Percentiles rank a stretch among this genome's conserved stretches.
Conservation (phyloP, 2,329 filamentous ascomycete species). For the Colletotrichum theobromicola region DNA sequence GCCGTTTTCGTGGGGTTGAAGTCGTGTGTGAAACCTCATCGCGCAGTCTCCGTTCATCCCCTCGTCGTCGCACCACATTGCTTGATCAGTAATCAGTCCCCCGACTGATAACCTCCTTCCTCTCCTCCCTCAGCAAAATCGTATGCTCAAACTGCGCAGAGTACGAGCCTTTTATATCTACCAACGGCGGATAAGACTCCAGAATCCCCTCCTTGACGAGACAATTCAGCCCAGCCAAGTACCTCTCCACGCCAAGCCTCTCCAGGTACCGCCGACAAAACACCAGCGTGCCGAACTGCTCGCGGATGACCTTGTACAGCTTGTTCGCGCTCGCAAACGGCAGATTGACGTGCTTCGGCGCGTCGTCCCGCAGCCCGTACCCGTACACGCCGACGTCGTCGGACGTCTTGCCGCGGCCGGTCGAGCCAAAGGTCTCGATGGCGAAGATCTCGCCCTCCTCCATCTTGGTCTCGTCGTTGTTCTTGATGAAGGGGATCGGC, state of each 20-base stretch:
- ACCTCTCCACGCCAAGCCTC: conserved; percentile 64
- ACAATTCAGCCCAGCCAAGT: conserved; percentile 64
- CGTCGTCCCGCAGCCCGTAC: conserved; percentile 49
- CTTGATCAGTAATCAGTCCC: conserved; percentile 53
- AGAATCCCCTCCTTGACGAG: conserved; percentile 63
- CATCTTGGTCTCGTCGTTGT: conserved; percentile 90
- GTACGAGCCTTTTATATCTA: conserved; percentile 65
- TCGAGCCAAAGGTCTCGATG: conserved; percentile 95
- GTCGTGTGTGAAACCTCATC: neutral
- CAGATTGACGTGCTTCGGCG: conserved; percentile 36
- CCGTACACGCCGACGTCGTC: conserved; percentile 75
- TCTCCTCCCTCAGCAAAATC: conserved; percentile 45
- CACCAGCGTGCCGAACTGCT: conserved; percentile 67
- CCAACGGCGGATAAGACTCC: conserved; percentile 60
- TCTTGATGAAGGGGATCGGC: conserved; percentile 93
- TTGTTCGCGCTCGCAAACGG: conserved; percentile 59
- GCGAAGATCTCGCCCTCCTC: conserved; percentile 95
- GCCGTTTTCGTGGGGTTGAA: neutral
- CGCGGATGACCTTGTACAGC: conserved; percentile 62
- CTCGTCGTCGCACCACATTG: neutral
- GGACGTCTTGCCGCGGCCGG: conserved; percentile 84
- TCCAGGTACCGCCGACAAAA: conserved; percentile 69
- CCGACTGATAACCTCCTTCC: conserved; percentile 58
- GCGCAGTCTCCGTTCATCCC: neutral
- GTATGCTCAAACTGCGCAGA: conserved; percentile 70